Percentiles rank a stretch among this genome's conserved stretches.
These are phyloP conservation scores for Ogataea parapolymorpha DNA, from an alignment of 805 yeast genomes.

Conservation along the genomic window DNA sequence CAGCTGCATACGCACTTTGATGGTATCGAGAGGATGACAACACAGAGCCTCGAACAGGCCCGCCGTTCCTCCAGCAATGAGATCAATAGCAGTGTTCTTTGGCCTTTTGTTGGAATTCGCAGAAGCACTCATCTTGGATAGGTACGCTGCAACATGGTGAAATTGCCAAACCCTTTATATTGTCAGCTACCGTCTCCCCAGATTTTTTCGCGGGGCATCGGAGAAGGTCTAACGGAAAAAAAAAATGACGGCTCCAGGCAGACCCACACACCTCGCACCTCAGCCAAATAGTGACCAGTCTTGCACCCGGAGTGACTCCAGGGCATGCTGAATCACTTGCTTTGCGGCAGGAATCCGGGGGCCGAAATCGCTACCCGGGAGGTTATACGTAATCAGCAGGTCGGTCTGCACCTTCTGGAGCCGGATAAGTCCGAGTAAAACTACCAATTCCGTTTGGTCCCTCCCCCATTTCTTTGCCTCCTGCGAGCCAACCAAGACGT, in stretches of 20 bases:
- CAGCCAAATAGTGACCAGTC: conserved; percentile 48
- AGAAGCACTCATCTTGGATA: conserved; percentile 20
- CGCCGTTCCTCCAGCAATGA: conserved; percentile 94
- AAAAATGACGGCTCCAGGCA: background rate
- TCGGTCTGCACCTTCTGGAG: conserved; percentile 54
- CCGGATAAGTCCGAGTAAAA: conserved; percentile 58
- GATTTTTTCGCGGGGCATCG: conserved; percentile 18
- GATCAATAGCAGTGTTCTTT: conserved; percentile 53
- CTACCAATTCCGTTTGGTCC: conserved; percentile 36
- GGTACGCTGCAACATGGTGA: background rate
- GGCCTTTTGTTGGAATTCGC: conserved; percentile 23
- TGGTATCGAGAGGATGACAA: conserved; percentile 97
- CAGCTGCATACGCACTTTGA: conserved; percentile 96
- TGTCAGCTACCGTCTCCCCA: conserved; percentile 13
- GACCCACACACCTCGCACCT: conserved; percentile 1
- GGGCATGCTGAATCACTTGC: conserved; percentile 22
- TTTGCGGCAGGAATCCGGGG: conserved; percentile 33
- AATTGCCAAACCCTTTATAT: conserved; percentile 3
- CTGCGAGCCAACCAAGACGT: conserved; percentile 38
- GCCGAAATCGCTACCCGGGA: conserved; percentile 42
- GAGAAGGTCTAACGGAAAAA: conserved; percentile 19
- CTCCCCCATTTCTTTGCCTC: conserved; percentile 53
- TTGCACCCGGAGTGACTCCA: conserved; percentile 35
- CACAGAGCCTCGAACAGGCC: conserved; percentile 96
- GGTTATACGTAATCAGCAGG: conserved; percentile 55